Base-by-base conservation (phyloP, 495 filamentous ascomycete species). In the Aspergillus leporis region DNA sequence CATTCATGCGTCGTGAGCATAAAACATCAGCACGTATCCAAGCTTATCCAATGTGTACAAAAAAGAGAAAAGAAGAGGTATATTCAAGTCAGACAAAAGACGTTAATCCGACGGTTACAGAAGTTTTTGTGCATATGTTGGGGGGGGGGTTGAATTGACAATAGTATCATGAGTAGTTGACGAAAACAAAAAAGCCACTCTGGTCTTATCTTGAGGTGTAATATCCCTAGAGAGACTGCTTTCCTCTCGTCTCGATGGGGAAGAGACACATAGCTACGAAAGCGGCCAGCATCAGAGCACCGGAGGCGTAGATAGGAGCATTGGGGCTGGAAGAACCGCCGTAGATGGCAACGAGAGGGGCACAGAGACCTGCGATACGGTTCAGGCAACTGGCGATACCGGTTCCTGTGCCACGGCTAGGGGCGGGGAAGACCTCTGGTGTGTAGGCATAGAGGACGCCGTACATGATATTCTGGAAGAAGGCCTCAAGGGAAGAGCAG, bases 391-490 rank as follows among this genome's bases (percentile, higher is more conserved):
- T 81, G 13, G 77, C 76, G 28, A 86, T 83, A 31, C 84, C 84
- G 5, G 80, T 83, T 4, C 79, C 84, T 1, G 82, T 85, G 14
- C 84, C 84, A 28, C 84, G 76, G 64, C 80, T 78, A 0, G 81
- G 81, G 14, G 81, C 81, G 0, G 84, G 82, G 71, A 86, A 85
- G 14, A 85, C 81, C 59, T 86, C 84, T 0, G 84, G 84, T 0
- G 84, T 86, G 65, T 84, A 84, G 38, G 81, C 81, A 64, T 85
- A 86, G 8, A 87, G 70, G 4, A 85, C 83, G 21, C 83, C 83
- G 60, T 85, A 86, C 83, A 84, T 84, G 68, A 85, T 81, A 63
- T 85, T 85, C 69, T 85, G 82, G 77, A 83, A 84, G 68, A 86
- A 82, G 30, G 81, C 78, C 57, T 83, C 80, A 19, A 83, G 70